Base-by-base conservation (phyloP, 148 eudicot species). In the Rhododendron kiyosumense region DNA sequence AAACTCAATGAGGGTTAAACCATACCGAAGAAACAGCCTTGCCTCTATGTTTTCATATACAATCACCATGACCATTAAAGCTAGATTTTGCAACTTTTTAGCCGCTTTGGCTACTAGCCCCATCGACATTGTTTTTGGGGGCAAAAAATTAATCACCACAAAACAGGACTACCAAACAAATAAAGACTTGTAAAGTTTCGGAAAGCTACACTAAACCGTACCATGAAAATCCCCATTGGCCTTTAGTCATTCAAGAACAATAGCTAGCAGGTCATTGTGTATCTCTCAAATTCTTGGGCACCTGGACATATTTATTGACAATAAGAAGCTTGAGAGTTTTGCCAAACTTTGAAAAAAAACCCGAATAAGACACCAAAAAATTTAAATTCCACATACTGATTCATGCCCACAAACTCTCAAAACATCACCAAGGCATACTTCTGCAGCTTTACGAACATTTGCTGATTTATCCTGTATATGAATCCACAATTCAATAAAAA, bases 401-500 rank as follows among this genome's bases (percentile, higher is more conserved):
- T 97, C 98, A 49, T 89, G 95, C 41, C 96, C 98, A 86, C 96
- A 95, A 38, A 92, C 97, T 88, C 96, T 91, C 63, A 97, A 17
- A 81, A 95, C 89, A 87, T 97, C 99, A 80, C 85, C 85, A 87
- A 97, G 91, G 89, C 96, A 95, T 49, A 91, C 89, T 91, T 97
- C 98, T 52, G 98, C 98, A 65, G 97, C 94, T 89, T 97, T 97
- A 34, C 98, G 98, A 83, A 97, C 99, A 91, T 97, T 98, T 81
- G 99, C 96, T 71, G 99, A 97, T 91, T 97, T 97, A 86, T 97
- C 99, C 99, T 97, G 86, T n/a, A 78, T 67, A 74, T 52, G 48
- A 63, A 0, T 36, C 59, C 18, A 84, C 13, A 45, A 59, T 36
- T 45, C 49, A 67, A 46, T 41, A 78, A 65, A 5, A 34, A 48